phyloP scores from a whole-genome alignment of 345 rosid genomes.

The Murraya koenigii region DNA sequence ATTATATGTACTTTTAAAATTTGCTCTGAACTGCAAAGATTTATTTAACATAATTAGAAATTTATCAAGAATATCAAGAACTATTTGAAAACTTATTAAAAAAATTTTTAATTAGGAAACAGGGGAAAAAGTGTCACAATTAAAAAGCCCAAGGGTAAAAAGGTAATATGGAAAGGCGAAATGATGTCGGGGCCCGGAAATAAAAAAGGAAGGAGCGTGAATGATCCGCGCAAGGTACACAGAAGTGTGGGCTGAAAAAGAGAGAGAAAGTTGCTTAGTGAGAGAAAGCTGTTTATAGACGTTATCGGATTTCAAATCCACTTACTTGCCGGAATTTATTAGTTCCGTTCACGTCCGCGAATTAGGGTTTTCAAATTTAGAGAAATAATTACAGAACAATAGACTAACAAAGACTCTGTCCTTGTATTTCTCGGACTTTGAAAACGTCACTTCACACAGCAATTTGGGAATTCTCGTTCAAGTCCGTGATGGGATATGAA shows the following conservation, averaged over 20 bases:
- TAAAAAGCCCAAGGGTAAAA: conserved; percentile 17
- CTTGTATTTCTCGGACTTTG: conserved; percentile 11
- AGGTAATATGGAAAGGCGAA: conserved; percentile 6
- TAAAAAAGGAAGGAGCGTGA: conserved; percentile 37
- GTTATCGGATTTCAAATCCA: conserved; percentile 81
- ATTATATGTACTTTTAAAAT: too few species aligned
- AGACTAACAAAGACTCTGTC: neutral
- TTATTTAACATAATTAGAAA: too few species aligned
- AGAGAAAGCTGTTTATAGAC: conserved; percentile 50
- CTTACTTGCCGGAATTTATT: conserved; percentile 66
- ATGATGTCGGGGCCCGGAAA: conserved; percentile 27
- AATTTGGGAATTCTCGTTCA: conserved; percentile 18
- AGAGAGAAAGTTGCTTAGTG: conserved; percentile 27
- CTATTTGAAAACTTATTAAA: too few species aligned
- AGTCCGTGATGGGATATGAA: neutral
- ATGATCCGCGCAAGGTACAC: conserved; percentile 47
- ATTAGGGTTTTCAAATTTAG: conserved; percentile 35
- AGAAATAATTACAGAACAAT: neutral
- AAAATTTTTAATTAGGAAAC: too few species aligned
- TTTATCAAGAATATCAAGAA: too few species aligned
- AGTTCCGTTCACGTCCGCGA: conserved; percentile 64
- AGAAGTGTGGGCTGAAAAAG: conserved; percentile 35
- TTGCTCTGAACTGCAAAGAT: neutral
- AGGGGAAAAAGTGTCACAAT: neutral
- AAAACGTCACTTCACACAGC: neutral